A percentile compares a stretch with the other conserved stretches of the same genome.
These are phyloP conservation scores for Solanum hybrid DNA, from an alignment of 305 asterid species.

Conservation along the genomic window DNA sequence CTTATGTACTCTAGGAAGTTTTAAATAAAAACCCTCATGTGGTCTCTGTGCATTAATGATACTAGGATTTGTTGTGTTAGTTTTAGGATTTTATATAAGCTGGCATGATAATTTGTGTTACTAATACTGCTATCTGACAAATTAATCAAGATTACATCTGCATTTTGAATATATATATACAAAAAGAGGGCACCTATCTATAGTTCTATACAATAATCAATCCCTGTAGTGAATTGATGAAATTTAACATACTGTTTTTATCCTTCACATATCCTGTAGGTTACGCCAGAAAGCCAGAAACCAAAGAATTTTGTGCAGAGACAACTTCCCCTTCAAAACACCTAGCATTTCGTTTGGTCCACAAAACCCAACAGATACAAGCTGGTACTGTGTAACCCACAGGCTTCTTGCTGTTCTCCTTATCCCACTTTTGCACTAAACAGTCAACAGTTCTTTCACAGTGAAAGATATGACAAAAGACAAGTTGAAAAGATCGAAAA, in stretches of 20 bases:
- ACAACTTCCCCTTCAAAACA: background rate
- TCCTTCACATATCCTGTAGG: background rate
- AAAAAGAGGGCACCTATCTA: background rate
- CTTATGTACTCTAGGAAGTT: background rate
- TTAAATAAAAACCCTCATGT: background rate
- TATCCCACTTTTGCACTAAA: too few species aligned
- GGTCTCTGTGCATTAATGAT: background rate
- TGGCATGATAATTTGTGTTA: background rate
- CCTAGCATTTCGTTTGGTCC: background rate
- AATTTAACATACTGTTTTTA: background rate
- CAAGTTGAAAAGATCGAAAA: background rate
- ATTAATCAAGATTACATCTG: background rate
- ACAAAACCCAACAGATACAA: background rate
- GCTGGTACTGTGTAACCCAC: too few species aligned
- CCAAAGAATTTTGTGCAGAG: background rate
- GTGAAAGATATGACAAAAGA: too few species aligned
- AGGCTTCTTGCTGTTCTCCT: too few species aligned
- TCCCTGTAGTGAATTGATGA: background rate
- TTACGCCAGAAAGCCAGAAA: background rate
- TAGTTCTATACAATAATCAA: background rate
- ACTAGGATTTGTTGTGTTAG: background rate
- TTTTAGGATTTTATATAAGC: background rate
- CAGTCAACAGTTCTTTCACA: too few species aligned
- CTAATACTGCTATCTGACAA: background rate
- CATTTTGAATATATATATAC: background rate